Evolutionary conservation across 805 yeast species (phyloP), one percentile per base, ranked within the genome.

Genomic region (Candida sphagnicola): DNA sequence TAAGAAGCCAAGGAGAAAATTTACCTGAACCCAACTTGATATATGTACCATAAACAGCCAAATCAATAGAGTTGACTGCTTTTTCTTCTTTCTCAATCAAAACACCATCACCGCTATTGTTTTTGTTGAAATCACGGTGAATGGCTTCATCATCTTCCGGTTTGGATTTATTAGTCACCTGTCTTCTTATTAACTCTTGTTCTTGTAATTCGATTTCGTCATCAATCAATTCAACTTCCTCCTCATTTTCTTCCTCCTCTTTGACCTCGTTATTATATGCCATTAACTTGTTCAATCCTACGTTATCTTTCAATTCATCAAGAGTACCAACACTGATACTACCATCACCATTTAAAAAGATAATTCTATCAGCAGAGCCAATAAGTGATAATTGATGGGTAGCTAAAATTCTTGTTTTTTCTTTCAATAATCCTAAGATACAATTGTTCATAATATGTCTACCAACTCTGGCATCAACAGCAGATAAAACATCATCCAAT

Each of bases 11-110:
- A 13, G 41, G 39, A 4, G 45, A 73, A 45, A 61, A 61, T 11
- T 48, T 65, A 3, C 84, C 83, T 29, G 81, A 70, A 21, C 86
- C 88, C 14, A 75, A 67, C 31, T 54, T 55, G 37, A 80, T 42
- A 50, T 83, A 82, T 18, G 62, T 60, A 14, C 51, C 50, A 50
- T 82, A 80, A 16, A 85, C 77, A 2, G 54, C 50, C 34, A 65
- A 54, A 1, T 68, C 56, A 33, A 82, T 72, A 28, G 75, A 62
- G 50, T 81, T 80, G 11, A 74, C 78, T 4, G 85, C 82, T 40
- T 75, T 67, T 46, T 71, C 78, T 60, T 82, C 88, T 28, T 67
- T 74, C 18, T 58, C 54, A 21, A 69, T 62, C 16, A 61, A 38
- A 37, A 39, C 47, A 18, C 63, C 65, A 40, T 45, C 45, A 8